Evolutionary conservation across 768 basidiomycete species (phyloP).

Genomic region (Hericium erinaceus): DNA sequence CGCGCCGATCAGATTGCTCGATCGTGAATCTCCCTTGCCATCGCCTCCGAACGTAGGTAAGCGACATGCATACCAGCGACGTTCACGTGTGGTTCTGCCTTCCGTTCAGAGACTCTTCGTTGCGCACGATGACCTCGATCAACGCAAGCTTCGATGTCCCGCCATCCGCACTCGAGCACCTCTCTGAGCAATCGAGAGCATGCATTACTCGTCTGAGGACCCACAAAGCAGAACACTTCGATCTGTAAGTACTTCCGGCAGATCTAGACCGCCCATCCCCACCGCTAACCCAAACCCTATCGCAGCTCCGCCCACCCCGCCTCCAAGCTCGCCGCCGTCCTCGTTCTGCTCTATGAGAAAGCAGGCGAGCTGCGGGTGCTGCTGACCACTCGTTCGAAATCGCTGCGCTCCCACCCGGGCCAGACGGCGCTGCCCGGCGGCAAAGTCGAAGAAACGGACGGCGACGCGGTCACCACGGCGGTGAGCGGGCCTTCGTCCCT

Average conservation of each 20-base stretch:
- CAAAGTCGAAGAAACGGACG: slow-evolving; percentile 60
- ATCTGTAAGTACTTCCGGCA: slow-evolving; percentile 1
- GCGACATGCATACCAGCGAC: neutral
- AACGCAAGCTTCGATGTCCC: neutral
- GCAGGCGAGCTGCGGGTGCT: slow-evolving; percentile 61
- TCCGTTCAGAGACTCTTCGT: neutral
- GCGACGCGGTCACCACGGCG: slow-evolving; percentile 57
- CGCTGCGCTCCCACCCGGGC: slow-evolving; percentile 64
- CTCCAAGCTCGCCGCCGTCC: slow-evolving; percentile 60
- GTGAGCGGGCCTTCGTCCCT: slow-evolving; percentile 34
- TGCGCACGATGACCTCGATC: neutral
- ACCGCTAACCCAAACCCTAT: neutral
- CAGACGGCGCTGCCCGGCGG: slow-evolving; percentile 83
- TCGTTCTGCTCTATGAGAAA: slow-evolving; percentile 73
- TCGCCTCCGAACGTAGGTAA: neutral
- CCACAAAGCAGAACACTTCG: slow-evolving; percentile 2
- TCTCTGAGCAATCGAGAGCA: slow-evolving; percentile 4
- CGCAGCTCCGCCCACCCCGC: slow-evolving; percentile 25
- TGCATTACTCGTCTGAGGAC: slow-evolving; percentile 7
- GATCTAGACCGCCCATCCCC: neutral
- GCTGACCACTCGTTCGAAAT: slow-evolving; percentile 78
- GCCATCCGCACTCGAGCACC: neutral
- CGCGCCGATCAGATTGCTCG: neutral
- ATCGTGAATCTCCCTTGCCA: neutral
- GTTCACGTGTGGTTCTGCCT: neutral